Evolutionary conservation across 129 eudicot species (phyloP).

Genomic region (Artemisia tridentata): DNA sequence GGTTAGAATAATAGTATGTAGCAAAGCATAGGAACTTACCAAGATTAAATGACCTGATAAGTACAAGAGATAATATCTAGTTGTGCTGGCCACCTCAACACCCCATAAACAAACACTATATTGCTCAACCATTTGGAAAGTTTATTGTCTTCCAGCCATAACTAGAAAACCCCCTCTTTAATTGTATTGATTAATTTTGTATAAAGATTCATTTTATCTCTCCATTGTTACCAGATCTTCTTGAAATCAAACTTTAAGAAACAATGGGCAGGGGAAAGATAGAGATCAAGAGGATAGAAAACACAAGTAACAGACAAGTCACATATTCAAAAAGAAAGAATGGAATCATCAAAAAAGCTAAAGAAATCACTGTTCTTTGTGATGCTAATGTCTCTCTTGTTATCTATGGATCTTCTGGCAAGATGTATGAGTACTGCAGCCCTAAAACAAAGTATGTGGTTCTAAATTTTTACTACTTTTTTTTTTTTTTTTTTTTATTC

Average conservation of each 20-base stretch:
- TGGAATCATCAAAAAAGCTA: slow-evolving; percentile 90
- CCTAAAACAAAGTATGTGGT: slow-evolving; percentile 58
- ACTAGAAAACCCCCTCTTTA: slow-evolving; percentile 38
- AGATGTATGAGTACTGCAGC: slow-evolving; percentile 81
- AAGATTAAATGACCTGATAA: slow-evolving; percentile 21
- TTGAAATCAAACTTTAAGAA: slow-evolving; percentile 1
- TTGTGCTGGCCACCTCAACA: slow-evolving; percentile 47
- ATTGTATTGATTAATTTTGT: neutral
- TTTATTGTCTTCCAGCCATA: slow-evolving; percentile 50
- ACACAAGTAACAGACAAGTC: slow-evolving; percentile 87
- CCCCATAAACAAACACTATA: slow-evolving; percentile 36
- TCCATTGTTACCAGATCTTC: slow-evolving; percentile 3
- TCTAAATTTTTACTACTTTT: neutral
- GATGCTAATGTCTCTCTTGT: slow-evolving; percentile 83
- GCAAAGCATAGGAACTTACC: no score
- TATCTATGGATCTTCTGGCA: slow-evolving; percentile 69
- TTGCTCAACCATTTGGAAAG: slow-evolving; percentile 44
- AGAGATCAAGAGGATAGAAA: slow-evolving; percentile 88
- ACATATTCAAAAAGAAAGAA: slow-evolving; percentile 82
- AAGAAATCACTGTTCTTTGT: slow-evolving; percentile 90
- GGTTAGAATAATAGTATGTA: no score
- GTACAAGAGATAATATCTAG: slow-evolving; percentile 31
- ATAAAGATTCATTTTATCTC: slow-evolving; percentile 7
- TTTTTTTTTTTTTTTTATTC: neutral
- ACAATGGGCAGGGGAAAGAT: slow-evolving; percentile 81